These are phyloP conservation scores for Xerocomellus intermedius DNA, from an alignment of 768 basidiomycete species.

Conservation along the genomic window DNA sequence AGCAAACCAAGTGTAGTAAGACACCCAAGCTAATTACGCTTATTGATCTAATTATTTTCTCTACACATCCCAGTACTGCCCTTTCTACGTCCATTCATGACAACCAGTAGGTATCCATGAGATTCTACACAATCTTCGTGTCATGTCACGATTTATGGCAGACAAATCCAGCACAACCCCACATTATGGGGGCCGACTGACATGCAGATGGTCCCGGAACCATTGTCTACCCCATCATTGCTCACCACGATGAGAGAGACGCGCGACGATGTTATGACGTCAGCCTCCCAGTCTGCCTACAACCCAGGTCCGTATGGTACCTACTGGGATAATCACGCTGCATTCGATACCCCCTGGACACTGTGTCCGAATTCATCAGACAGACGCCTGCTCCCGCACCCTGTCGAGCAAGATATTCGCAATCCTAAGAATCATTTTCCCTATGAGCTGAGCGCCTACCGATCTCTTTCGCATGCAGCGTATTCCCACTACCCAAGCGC, in stretches of 20 bases:
- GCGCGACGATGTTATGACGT: too few relatives aligned
- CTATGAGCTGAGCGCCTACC: not conserved
- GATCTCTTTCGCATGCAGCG: not conserved
- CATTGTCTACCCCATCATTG: too few relatives aligned
- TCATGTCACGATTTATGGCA: not conserved
- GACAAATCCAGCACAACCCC: not conserved
- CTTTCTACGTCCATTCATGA: too few relatives aligned
- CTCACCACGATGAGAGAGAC: not conserved
- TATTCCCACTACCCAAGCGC: not conserved
- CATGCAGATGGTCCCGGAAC: not conserved
- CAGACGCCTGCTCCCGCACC: too few relatives aligned
- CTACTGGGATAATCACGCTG: not conserved
- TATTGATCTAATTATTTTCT: not conserved
- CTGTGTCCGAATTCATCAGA: not conserved
- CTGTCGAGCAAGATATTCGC: not conserved
- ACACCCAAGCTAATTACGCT: not conserved
- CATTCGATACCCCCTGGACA: not conserved
- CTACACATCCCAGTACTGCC: not conserved
- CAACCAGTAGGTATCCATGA: not conserved
- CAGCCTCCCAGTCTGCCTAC: not conserved
- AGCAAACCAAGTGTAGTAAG: not conserved
- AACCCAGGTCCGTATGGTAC: too few relatives aligned
- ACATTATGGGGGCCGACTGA: not conserved
- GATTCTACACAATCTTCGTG: not conserved
- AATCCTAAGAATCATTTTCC: not conserved